A percentile compares a stretch with the other conserved stretches of the same genome.
Evolutionary conservation across 108 stramenopile genomes (phyloP).

Genomic region (Aurantiochytrium sp.): DNA sequence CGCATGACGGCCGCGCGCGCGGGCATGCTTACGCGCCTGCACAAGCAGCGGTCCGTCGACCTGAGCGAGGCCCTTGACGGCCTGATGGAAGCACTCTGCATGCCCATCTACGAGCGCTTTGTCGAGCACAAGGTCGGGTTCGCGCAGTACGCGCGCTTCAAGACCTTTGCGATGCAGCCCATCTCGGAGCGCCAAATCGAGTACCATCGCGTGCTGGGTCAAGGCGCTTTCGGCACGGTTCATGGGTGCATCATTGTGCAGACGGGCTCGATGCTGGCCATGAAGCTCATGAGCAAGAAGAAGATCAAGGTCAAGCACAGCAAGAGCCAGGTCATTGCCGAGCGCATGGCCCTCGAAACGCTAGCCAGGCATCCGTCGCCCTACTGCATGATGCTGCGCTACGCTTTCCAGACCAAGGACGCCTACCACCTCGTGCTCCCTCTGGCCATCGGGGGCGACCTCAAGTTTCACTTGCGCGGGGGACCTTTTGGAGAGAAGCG

Average conservation of each 20-base stretch:
- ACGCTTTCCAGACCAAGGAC: conserved; percentile 53
- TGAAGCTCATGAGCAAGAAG: conserved; percentile 46
- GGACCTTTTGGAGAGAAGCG: conserved; percentile 43
- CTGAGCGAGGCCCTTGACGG: not conserved
- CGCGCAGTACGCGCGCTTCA: conserved; percentile 3
- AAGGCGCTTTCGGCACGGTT: not conserved
- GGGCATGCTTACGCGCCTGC: not conserved
- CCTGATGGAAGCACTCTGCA: not conserved
- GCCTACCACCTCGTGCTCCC: conserved; percentile 48
- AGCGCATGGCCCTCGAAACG: conserved; percentile 29
- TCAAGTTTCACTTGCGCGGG: conserved; percentile 25
- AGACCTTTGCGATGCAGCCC: conserved; percentile 28
- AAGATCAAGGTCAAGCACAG: not conserved
- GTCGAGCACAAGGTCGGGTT: not conserved
- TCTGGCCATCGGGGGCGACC: conserved; percentile 49
- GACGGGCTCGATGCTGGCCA: not conserved
- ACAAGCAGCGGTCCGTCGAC: not conserved
- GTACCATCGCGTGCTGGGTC: conserved; percentile 30
- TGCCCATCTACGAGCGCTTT: not conserved
- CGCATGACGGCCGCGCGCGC: not conserved
- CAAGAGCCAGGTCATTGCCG: not conserved
- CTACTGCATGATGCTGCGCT: conserved; percentile 51
- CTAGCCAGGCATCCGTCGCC: conserved; percentile 45
- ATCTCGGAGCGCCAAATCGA: conserved; percentile 33
- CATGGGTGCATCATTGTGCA: not conserved